These are phyloP conservation scores for Oryza coarctata DNA, from an alignment of 176 grass and related monocot species.

Conservation along the genomic window DNA sequence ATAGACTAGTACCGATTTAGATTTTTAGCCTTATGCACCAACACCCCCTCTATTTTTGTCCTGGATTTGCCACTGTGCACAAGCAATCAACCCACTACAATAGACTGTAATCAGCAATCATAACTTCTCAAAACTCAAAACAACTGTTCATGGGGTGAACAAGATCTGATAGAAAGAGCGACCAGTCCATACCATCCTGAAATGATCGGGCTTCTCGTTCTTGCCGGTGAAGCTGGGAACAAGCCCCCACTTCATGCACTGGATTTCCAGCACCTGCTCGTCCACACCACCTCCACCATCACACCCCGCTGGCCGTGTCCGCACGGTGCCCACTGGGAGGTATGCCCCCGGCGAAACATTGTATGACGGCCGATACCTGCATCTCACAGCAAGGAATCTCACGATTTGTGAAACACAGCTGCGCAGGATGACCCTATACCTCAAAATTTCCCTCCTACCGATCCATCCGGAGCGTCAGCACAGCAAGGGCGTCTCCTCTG, in stretches of 20 bases:
- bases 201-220: slow-evolving; percentile 83
- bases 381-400: neutral
- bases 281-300: slow-evolving; percentile 1
- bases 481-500: slow-evolving; percentile 40
- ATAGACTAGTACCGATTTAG: too few species aligned
- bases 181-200: slow-evolving; percentile 62
- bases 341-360: slow-evolving; percentile 73
- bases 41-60: too few species aligned
- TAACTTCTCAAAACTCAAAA: too few species aligned
- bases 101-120: too few species aligned
- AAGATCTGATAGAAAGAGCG: neutral
- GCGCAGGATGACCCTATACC: neutral
- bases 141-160: too few species aligned
- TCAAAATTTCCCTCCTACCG: slow-evolving; percentile 1
- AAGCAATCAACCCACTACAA: too few species aligned
- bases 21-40: too few species aligned
- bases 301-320: neutral
- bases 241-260: slow-evolving; percentile 97
- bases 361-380: slow-evolving; percentile 79
- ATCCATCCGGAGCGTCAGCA: slow-evolving; percentile 34
- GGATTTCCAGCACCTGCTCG: slow-evolving; percentile 44
- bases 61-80: too few species aligned
- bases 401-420: neutral
- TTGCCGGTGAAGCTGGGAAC: slow-evolving; percentile 89
- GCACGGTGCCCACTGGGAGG: slow-evolving; percentile 56